phyloP scores from a whole-genome alignment of 2,329 filamentous ascomycete species.

The Calcarisporium arbuscula region DNA sequence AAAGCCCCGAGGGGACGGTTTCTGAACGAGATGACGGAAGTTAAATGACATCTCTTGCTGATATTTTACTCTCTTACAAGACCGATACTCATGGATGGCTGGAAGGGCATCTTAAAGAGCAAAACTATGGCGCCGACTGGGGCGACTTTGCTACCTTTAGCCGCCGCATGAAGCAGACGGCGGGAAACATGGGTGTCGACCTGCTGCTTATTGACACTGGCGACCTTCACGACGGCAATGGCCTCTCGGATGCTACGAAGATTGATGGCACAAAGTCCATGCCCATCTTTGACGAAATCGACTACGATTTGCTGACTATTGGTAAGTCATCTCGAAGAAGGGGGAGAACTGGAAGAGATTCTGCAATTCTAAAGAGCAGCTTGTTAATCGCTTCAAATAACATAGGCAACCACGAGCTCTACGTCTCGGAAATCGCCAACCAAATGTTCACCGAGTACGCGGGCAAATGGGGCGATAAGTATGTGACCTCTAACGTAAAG shows the following conservation, averaged over 20 bases:
- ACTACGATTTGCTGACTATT: conserved; percentile 38
- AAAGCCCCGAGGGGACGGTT: background rate
- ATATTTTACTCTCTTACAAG: conserved; percentile 18
- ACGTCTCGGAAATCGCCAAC: conserved; percentile 55
- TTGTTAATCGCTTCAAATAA: no score
- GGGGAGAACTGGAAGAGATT: no score
- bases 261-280: conserved; percentile 50
- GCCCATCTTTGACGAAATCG: conserved; percentile 34
- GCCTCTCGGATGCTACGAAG: conserved; percentile 53
- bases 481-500: conserved; percentile 40
- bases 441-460: conserved; percentile 55
- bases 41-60: background rate
- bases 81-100: conserved; percentile 59
- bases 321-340: conserved; percentile 15
- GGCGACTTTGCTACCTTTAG: conserved; percentile 58
- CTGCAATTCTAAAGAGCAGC: no score
- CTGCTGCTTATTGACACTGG: conserved; percentile 56
- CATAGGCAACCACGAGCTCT: conserved; percentile 57
- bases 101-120: conserved; percentile 53
- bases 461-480: conserved; percentile 43
- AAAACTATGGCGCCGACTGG: conserved; percentile 60
- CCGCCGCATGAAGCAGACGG: conserved; percentile 53
- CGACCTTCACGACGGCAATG: conserved; percentile 61
- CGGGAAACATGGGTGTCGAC: conserved; percentile 50
- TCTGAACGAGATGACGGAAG: background rate